These are phyloP conservation scores for Aspergillus egyptiacus DNA, from an alignment of 495 filamentous ascomycete species.

Conservation along the genomic window DNA sequence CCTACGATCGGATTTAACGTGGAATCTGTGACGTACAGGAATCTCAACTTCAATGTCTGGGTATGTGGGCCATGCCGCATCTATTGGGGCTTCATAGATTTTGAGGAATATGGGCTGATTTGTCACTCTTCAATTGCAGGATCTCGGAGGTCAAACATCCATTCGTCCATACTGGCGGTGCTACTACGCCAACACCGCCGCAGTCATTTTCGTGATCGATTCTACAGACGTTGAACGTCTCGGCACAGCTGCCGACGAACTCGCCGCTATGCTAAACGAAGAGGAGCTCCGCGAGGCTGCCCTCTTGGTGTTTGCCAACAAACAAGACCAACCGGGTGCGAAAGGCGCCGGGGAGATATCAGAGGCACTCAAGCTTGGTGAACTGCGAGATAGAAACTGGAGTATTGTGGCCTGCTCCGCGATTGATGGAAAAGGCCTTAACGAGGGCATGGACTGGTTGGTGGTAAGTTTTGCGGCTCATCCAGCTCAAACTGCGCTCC, in stretches of 20 bases:
- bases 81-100: no score
- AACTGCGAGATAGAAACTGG: constrained; percentile 95
- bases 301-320: constrained; percentile 94
- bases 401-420: constrained; percentile 97
- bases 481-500: neutral
- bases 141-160: constrained; percentile 92
- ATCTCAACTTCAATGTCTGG: constrained; percentile 98
- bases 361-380: constrained; percentile 81
- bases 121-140: constrained; percentile 43
- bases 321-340: constrained; percentile 96
- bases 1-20: constrained; percentile 99
- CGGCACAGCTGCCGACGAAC: constrained; percentile 84
- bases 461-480: constrained; percentile 58
- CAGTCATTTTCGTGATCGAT: constrained; percentile 97
- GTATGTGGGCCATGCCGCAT: constrained; percentile 37
- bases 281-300: constrained; percentile 92
- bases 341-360: constrained; percentile 96
- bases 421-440: constrained; percentile 88
- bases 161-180: constrained; percentile 98
- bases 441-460: constrained; percentile 98
- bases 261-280: constrained; percentile 92
- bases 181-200: constrained; percentile 99
- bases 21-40: constrained; percentile 94
- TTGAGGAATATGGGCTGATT: constrained; percentile 12
- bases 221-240: constrained; percentile 94